Conservation (phyloP, 2,329 filamentous ascomycete genomes). For the Pseudogymnoascus sp. region DNA sequence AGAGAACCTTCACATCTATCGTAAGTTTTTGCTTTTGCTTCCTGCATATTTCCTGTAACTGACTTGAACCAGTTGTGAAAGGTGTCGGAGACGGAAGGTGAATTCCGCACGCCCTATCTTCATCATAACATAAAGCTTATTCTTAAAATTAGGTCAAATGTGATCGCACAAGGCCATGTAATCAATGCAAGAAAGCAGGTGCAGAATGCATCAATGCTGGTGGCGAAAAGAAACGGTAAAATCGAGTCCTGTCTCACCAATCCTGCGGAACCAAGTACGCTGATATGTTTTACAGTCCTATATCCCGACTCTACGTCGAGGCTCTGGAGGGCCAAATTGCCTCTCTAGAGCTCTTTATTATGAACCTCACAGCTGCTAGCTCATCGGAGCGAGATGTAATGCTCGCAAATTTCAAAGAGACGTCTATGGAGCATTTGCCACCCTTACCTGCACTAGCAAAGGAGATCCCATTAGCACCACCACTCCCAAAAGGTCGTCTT, state of each 20-base stretch:
- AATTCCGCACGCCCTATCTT: constrained; percentile 4
- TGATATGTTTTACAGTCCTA: constrained; percentile 30
- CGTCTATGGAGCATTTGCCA: constrained; percentile 15
- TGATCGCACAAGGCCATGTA: constrained; percentile 44
- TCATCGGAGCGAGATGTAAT: constrained; percentile 35
- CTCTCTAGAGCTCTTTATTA: constrained; percentile 39
- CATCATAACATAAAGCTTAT: constrained; percentile 10
- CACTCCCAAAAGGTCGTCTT: constrained; percentile 33
- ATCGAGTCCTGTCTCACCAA: neutral
- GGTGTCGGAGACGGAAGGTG: constrained; percentile 39
- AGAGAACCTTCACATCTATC: constrained; percentile 7
- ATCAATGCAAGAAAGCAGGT: constrained; percentile 38
- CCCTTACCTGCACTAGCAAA: neutral
- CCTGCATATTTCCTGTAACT: neutral
- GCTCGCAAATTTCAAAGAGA: constrained; percentile 32
- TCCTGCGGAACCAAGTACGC: neutral
- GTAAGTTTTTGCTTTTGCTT: neutral
- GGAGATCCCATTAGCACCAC: constrained; percentile 12
- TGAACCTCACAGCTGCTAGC: constrained; percentile 37
- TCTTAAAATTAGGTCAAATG: constrained; percentile 43
- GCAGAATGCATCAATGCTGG: constrained; percentile 35
- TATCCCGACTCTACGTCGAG: constrained; percentile 40
- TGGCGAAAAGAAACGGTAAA: constrained; percentile 38
- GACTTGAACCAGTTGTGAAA: constrained; percentile 32
- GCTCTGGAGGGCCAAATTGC: constrained; percentile 42